Base-by-base conservation (phyloP, 2,329 filamentous ascomycete genomes). In the Exophiala sp. region DNA sequence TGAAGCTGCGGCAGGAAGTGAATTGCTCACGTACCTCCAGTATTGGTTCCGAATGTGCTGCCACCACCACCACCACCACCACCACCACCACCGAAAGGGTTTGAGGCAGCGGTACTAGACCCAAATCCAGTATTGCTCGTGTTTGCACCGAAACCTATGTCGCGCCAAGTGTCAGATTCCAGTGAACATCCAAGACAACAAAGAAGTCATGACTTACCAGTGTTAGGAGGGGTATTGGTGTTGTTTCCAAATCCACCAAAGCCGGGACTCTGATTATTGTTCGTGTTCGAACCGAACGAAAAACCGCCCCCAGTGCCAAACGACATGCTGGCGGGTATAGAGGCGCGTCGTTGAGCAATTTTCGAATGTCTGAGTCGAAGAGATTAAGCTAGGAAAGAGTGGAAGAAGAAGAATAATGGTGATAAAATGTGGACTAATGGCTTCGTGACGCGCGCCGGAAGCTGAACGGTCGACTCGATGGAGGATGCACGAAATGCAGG, bases 191-290 rank as follows among this genome's bases (percentile, higher is more conserved):
- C 20, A 48, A 29, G 14, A 44, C 20, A 29, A 24, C 29, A 33
- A 48, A 49, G 12, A 48, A 32, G 18, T 33, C 21, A 35, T 41
- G 12, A 59, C 60, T 57, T 54, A 62, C 58, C 52, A 35, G 54
- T 52, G 24, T 53, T 29, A 29, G 24, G 24, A 2, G 24, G 56
- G 29, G 47, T 57, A 38, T 60, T 63, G 35, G 56, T 62, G 42
- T 52, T 63, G 35, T 35, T 58, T 11, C 62, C 62, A 44, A 63
- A 63, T 11, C 60, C 62, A 45, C 59, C 59, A 57, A 63, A 63
- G 21, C 54, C 57, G 12, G 51, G 44, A 36, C 41, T 50, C 38
- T 55, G 54, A 38, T 53, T 57, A 21, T 59, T 55, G 45, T 53
- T 58, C 32, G 53, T 60, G 54, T 52, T 63, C 11, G 47, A 45